A percentile compares a stretch with the other conserved stretches of the same genome.
Conservation (phyloP, 371 early-diverging fungal species). For the Mucor racemosus region DNA sequence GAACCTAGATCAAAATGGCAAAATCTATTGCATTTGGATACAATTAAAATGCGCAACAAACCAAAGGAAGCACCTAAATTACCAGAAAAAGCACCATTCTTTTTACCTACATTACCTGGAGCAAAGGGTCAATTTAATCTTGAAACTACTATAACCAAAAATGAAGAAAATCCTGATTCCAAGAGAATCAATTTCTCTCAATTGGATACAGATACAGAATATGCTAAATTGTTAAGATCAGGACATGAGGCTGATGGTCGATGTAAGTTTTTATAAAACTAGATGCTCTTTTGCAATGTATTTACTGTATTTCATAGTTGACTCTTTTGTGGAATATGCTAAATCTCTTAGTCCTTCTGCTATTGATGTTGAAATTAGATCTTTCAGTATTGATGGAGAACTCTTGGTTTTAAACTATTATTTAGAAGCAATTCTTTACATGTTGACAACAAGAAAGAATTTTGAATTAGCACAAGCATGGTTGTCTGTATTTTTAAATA, state of each 20-base stretch:
- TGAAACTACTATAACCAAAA: conserved; percentile 33
- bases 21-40: conserved; percentile 84
- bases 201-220: conserved; percentile 63
- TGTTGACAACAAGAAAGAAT: conserved; percentile 68
- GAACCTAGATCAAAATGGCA: conserved; percentile 91
- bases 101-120: conserved; percentile 82
- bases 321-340: conserved; percentile 65
- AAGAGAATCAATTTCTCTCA: conserved; percentile 45
- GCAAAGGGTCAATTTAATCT: conserved; percentile 69
- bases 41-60: conserved; percentile 93
- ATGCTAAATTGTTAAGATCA: conserved; percentile 55
- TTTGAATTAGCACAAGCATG: conserved; percentile 90
- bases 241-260: conserved; percentile 54
- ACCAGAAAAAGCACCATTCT: conserved; percentile 93
- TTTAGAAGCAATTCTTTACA: conserved; percentile 63
- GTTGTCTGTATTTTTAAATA: conserved; percentile 74
- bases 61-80: conserved; percentile 87
- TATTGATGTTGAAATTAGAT: conserved; percentile 85
- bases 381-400: conserved; percentile 68
- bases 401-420: conserved; percentile 62
- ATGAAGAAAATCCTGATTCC: conserved; percentile 34
- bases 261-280: conserved; percentile 43
- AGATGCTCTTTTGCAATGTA: not conserved
- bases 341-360: conserved; percentile 80
- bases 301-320: conserved; percentile 15